A percentile compares a stretch with the other conserved stretches of the same genome.
phyloP scores from a whole-genome alignment of 106 monocot genomes.

The Vanilla planifolia region DNA sequence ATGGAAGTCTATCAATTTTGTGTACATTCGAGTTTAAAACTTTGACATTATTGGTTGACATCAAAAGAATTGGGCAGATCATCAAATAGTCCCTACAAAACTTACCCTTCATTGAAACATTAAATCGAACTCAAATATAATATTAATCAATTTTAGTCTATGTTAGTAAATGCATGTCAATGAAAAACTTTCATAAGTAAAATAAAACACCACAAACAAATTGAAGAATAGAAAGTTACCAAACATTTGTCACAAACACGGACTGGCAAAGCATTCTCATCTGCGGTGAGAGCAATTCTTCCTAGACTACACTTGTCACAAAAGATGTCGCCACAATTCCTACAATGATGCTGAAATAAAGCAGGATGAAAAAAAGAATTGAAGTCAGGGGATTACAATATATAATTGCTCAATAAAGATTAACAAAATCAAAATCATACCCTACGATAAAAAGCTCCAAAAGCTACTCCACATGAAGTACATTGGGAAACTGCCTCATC shows the following conservation, averaged over 20 bases:
- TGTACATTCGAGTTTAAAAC: too few relatives aligned
- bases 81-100: too few relatives aligned
- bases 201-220: background rate
- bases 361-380: background rate
- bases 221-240: constrained; percentile 22
- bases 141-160: too few relatives aligned
- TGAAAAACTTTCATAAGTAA: too few relatives aligned
- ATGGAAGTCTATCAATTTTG: too few relatives aligned
- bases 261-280: constrained; percentile 66
- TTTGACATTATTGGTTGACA: too few relatives aligned
- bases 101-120: too few relatives aligned
- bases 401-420: background rate
- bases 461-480: constrained; percentile 65
- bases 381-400: background rate
- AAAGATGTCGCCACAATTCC: constrained; percentile 97
- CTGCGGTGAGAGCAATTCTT: constrained; percentile 80
- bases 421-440: constrained; percentile 20
- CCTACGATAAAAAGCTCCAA: constrained; percentile 78
- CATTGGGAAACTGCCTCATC: constrained; percentile 88
- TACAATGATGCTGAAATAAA: constrained; percentile 78
- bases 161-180: too few relatives aligned
- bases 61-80: too few relatives aligned
- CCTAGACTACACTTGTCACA: constrained; percentile 95
- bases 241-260: constrained; percentile 91
- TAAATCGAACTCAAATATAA: too few relatives aligned